Percentiles rank a stretch among this genome's conserved stretches.
phyloP scores from a whole-genome alignment of 176 grass and related monocot genomes.

The Themeda triandra region DNA sequence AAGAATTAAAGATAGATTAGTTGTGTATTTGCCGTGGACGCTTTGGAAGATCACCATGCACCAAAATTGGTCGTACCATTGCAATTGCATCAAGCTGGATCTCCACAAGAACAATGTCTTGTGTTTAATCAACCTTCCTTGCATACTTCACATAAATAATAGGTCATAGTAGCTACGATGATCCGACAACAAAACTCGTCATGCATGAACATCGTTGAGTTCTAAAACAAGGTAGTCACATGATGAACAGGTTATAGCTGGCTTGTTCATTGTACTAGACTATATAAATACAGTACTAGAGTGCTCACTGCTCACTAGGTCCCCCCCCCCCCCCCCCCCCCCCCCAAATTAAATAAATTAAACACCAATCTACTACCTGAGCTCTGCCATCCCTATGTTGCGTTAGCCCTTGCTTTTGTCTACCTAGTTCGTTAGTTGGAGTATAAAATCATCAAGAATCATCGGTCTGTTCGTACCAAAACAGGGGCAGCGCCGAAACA shows the following conservation, averaged over 20 bases:
- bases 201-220: not conserved
- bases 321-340: no score
- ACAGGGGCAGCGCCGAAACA: slow-evolving; percentile 16
- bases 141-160: no score
- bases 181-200: not conserved
- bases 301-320: not conserved
- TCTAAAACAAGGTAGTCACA: not conserved
- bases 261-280: not conserved
- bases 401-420: not conserved
- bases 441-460: not conserved
- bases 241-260: not conserved
- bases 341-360: no score
- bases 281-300: not conserved
- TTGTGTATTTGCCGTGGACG: no score
- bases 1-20: no score
- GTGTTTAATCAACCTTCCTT: no score
- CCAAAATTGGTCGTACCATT: no score
- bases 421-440: not conserved
- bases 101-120: no score
- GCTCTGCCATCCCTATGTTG: not conserved
- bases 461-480: slow-evolving; percentile 7
- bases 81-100: no score
- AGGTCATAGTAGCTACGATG: not conserved
- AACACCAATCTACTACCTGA: not conserved
- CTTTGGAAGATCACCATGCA: no score